These are phyloP conservation scores for Trichoderma sp. DNA, from an alignment of 2,329 filamentous ascomycete species.

Conservation along the genomic window DNA sequence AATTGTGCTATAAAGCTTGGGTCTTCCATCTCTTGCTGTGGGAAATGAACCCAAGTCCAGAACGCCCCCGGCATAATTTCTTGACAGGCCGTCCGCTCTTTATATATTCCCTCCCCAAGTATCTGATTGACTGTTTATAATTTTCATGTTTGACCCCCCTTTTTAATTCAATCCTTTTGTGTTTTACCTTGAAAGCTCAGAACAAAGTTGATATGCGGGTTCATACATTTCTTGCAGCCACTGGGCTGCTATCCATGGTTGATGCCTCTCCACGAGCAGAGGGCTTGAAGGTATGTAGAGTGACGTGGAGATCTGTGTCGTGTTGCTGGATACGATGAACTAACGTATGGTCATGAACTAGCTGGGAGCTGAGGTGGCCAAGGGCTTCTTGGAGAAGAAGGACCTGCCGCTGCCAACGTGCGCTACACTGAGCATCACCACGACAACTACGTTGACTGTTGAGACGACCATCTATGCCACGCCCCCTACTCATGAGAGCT, in stretches of 20 bases:
- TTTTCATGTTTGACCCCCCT: slow-evolving; percentile 2
- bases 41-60: not conserved
- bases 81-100: slow-evolving; percentile 18
- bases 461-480: slow-evolving; percentile 35
- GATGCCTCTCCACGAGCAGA: slow-evolving; percentile 28
- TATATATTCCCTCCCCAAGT: not conserved
- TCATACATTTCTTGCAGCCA: slow-evolving; percentile 25
- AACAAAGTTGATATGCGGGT: slow-evolving; percentile 26
- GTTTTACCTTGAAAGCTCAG: not conserved
- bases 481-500: slow-evolving; percentile 14
- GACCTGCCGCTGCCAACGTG: not conserved
- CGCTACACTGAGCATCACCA: not conserved
- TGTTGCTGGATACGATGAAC: not conserved
- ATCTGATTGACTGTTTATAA: slow-evolving; percentile 1
- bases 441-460: slow-evolving; percentile 30
- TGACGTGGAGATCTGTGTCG: no score
- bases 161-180: not conserved
- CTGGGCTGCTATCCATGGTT: slow-evolving; percentile 27
- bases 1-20: slow-evolving; percentile 13
- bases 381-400: not conserved
- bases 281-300: slow-evolving; percentile 18
- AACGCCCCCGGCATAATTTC: not conserved
- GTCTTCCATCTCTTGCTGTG: not conserved
- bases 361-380: not conserved
- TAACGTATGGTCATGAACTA: not conserved